phyloP scores from a whole-genome alignment of 2,329 filamentous ascomycete genomes.

The Macrophomina phaseolina region DNA sequence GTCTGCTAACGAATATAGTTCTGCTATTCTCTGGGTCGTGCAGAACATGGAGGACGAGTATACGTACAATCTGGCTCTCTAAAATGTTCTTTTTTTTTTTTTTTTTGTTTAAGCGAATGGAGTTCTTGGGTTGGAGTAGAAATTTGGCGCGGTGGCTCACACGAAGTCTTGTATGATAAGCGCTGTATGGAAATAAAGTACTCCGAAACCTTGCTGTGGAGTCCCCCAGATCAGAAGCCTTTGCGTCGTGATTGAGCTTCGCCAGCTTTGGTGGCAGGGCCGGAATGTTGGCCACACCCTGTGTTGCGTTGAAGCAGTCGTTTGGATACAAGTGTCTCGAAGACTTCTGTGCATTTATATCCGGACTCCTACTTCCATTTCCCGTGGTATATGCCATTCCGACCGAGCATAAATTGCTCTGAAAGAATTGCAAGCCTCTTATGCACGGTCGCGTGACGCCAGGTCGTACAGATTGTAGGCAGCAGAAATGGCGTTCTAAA shows the following conservation, averaged over 20 bases:
- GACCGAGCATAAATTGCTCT: too few relatives aligned
- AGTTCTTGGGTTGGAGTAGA: slow-evolving; percentile 1
- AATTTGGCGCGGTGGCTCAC: not conserved
- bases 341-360: not conserved
- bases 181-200: not conserved
- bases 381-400: too few relatives aligned
- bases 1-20: slow-evolving; percentile 51
- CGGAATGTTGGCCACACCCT: too few relatives aligned
- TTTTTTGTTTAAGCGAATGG: not conserved
- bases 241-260: too few relatives aligned
- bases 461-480: not conserved
- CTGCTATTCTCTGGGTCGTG: slow-evolving; percentile 70
- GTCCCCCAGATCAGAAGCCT: too few relatives aligned
- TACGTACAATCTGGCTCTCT: slow-evolving; percentile 71
- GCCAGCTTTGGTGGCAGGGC: too few relatives aligned
- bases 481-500: not conserved
- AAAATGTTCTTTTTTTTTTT: not conserved
- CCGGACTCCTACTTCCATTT: too few relatives aligned
- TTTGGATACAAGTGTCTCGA: too few relatives aligned
- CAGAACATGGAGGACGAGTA: slow-evolving; percentile 78
- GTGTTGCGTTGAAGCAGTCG: too few relatives aligned
- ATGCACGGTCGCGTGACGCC: not conserved
- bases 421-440: too few relatives aligned
- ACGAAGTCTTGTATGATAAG: slow-evolving; percentile 12
- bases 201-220: too few relatives aligned